Base-by-base conservation (phyloP, 306 rosid genomes). In the Trichosanthes truncata region DNA sequence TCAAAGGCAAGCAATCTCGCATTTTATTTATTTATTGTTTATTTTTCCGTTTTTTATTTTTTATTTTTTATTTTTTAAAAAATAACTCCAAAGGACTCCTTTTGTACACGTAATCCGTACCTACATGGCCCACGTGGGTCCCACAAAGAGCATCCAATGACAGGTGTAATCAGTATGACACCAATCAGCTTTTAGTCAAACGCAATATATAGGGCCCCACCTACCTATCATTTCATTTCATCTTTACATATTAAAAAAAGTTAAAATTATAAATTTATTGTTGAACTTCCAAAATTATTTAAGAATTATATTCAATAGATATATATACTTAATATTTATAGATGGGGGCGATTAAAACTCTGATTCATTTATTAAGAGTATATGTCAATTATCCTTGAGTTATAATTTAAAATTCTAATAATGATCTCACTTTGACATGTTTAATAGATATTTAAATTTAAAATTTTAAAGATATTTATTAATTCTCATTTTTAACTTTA, bases 141-240 rank as follows among this genome's bases (percentile, higher is more conserved):
- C 84, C 82, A 10, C 65, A 0, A 17, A 74, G 60, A 74, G 82
- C 74, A 83, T 55, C 84, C 82, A 83, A 78, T 82, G 87, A 83
- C 35, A 76, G 76, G 81, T 78, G 84, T 77, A 73, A 69, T 84
- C 74, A 51, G 11, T 36, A 43, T 14, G 81, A 33, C 79, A 78
- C 57, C 72, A 77, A 76, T 81, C 74, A 48, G 17, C 83, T 84
- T 77, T 61, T 53, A 79, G 96, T 89, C 90, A 89, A 91, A 92
- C 74, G 4, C 65, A 77, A 82, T 85, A 53, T 82, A 69, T 66
- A 15, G 55, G 75, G 72, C 63, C 65, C 79, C 35, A 12, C 83
- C 61, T 84, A 80, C 56, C 78, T 82, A 36, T 46, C 77, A 83
- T 71, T 65, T 68, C 31, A 25, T 53, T 71, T 17, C 3, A 0